phyloP scores from a whole-genome alignment of 768 basidiomycete species.

The Lactarius trivialis region DNA sequence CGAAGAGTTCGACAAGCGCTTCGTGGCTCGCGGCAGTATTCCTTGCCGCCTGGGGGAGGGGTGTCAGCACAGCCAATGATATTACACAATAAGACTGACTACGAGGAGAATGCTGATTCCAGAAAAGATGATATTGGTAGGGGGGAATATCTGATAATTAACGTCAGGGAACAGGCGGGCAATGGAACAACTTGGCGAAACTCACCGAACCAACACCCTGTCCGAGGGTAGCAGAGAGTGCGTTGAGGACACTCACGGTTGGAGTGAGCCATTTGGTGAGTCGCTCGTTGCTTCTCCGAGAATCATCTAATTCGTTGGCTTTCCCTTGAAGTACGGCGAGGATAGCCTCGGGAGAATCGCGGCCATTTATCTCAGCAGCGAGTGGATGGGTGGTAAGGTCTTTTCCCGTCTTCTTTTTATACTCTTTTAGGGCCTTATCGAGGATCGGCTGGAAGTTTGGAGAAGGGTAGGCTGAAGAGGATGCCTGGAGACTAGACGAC shows the following conservation, averaged over 20 bases:
- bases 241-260: neutral
- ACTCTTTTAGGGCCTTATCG: neutral
- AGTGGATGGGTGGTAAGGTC: neutral
- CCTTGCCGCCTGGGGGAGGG: neutral
- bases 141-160: neutral
- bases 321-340: neutral
- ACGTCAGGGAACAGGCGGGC: neutral
- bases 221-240: neutral
- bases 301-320: neutral
- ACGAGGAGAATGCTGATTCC: neutral
- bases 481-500: neutral
- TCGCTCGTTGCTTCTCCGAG: neutral
- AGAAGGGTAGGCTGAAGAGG: neutral
- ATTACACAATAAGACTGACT: neutral
- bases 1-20: neutral
- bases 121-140: neutral
- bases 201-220: neutral
- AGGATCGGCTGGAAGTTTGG: neutral
- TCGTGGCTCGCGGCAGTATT: neutral
- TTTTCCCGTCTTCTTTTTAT: neutral
- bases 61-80: neutral
- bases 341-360: neutral
- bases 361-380: neutral
- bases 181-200: accelerated
- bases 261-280: neutral